Evolutionary conservation across 345 rosid genomes (phyloP).

Genomic region (Citrus glauca): DNA sequence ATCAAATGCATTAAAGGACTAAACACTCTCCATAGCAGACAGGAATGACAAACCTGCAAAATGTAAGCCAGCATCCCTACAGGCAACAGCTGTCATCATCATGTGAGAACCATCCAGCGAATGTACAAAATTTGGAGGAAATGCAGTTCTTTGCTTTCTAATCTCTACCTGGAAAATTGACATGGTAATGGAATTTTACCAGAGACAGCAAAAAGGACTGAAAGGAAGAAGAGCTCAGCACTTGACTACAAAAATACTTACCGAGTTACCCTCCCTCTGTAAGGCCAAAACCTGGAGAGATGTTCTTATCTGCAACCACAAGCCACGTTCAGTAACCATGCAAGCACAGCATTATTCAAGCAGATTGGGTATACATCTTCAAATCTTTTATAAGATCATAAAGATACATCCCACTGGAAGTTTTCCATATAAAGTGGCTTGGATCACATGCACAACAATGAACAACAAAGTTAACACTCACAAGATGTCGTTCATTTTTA

Average conservation of each 20-base stretch:
- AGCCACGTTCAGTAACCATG: conserved; percentile 16
- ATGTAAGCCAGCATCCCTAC: conserved; percentile 77
- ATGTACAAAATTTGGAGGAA: conserved; percentile 97
- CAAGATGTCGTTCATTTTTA: conserved; percentile 72
- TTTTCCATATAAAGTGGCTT: not conserved
- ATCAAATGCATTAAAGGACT: not conserved
- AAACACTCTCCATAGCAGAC: not conserved
- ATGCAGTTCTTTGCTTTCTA: conserved; percentile 93
- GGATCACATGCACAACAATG: not conserved
- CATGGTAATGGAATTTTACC: not conserved
- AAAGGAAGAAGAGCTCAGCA: conserved; percentile 4
- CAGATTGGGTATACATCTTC: not conserved
- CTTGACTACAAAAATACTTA: conserved; percentile 31
- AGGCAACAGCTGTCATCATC: conserved; percentile 99
- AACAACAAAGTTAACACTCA: conserved; percentile 33
- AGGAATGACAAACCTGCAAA: conserved; percentile 70
- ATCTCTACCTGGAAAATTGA: conserved; percentile 53
- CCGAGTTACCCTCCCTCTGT: conserved; percentile 79
- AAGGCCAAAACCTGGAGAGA: conserved; percentile 90
- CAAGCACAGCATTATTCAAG: not conserved
- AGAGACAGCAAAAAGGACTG: not conserved
- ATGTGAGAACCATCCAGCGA: conserved; percentile 96
- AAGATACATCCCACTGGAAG: not conserved
- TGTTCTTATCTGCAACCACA: conserved; percentile 70
- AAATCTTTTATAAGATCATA: not conserved